Percentiles rank a stretch among this genome's conserved stretches.
Conservation (phyloP, 805 yeast genomes). For the Sugiyamaella lignohabitans region DNA sequence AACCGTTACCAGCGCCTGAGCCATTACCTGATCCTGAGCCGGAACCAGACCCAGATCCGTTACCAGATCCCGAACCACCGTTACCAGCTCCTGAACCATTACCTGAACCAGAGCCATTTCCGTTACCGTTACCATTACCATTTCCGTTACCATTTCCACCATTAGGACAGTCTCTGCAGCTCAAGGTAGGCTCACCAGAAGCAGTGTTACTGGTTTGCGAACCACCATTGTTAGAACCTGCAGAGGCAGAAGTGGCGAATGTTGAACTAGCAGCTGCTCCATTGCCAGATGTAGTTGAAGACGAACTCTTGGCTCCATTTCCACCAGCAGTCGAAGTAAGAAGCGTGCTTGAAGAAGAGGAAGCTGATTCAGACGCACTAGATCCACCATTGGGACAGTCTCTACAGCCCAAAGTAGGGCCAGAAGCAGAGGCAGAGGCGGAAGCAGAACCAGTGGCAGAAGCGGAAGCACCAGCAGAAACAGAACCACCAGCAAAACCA, state of each 20-base stretch:
- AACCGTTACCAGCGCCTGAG: neutral
- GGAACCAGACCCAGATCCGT: constrained; percentile 4
- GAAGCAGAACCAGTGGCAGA: neutral
- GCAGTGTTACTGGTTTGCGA: neutral
- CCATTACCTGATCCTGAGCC: neutral
- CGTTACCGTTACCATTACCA: neutral
- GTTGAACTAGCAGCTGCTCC: constrained; percentile 1
- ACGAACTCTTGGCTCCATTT: neutral
- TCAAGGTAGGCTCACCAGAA: constrained; percentile 1
- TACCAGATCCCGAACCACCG: constrained; percentile 25
- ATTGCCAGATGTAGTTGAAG: neutral
- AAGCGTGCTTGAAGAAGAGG: constrained; percentile 1
- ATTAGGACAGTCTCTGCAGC: neutral
- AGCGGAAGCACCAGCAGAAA: neutral
- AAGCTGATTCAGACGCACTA: constrained; percentile 5
- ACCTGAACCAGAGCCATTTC: neutral
- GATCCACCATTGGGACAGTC: neutral
- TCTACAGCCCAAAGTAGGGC: neutral
- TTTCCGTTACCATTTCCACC: neutral
- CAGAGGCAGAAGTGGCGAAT: neutral
- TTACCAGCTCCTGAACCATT: neutral
- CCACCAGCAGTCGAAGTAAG: constrained; percentile 1
- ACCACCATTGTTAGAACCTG: constrained; percentile 3
- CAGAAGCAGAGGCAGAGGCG: neutral
- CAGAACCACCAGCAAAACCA: too few species aligned